phyloP scores from a whole-genome alignment of 2,329 filamentous ascomycete genomes.

The Pleurostoma richardsiae region DNA sequence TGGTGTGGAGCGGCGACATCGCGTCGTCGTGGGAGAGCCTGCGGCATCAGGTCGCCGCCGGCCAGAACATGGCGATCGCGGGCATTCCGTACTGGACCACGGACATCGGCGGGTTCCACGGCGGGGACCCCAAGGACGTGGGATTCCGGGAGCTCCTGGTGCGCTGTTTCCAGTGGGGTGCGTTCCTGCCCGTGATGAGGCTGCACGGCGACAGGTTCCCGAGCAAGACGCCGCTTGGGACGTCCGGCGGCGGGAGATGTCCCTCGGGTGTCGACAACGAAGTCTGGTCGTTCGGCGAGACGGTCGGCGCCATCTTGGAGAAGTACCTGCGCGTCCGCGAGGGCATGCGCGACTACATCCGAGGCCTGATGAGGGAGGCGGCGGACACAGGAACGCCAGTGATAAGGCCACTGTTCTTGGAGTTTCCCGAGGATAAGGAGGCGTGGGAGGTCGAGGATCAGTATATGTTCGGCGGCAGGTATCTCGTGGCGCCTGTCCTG shows the following conservation, averaged over 20 bases:
- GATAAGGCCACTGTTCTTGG: slow-evolving; percentile 59
- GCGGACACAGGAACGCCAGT: slow-evolving; percentile 55
- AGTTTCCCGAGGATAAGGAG: slow-evolving; percentile 50
- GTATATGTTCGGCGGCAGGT: slow-evolving; percentile 60
- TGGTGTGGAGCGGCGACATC: slow-evolving; percentile 65
- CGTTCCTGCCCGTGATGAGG: slow-evolving; percentile 63
- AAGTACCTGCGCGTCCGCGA: slow-evolving; percentile 56
- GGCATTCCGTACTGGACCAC: slow-evolving; percentile 67
- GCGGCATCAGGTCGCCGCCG: slow-evolving; percentile 55
- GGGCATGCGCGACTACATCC: slow-evolving; percentile 50
- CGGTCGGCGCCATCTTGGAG: slow-evolving; percentile 55
- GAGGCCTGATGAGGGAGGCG: slow-evolving; percentile 53
- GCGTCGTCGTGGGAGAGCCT: slow-evolving; percentile 58
- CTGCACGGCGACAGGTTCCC: slow-evolving; percentile 64
- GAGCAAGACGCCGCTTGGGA: slow-evolving; percentile 26
- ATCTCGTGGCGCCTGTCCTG: slow-evolving; percentile 53
- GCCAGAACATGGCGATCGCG: slow-evolving; percentile 60
- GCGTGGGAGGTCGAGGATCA: slow-evolving; percentile 55
- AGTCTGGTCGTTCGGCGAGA: slow-evolving; percentile 60
- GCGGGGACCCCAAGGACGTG: slow-evolving; percentile 50
- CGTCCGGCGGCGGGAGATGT: slow-evolving; percentile 32
- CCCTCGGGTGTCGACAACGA: slow-evolving; percentile 53
- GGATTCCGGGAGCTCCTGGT: slow-evolving; percentile 59
- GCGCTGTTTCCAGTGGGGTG: slow-evolving; percentile 66
- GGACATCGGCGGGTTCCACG: slow-evolving; percentile 66